Conservation (phyloP, 2,329 filamentous ascomycete species). For the Colletotrichum godetiae region DNA sequence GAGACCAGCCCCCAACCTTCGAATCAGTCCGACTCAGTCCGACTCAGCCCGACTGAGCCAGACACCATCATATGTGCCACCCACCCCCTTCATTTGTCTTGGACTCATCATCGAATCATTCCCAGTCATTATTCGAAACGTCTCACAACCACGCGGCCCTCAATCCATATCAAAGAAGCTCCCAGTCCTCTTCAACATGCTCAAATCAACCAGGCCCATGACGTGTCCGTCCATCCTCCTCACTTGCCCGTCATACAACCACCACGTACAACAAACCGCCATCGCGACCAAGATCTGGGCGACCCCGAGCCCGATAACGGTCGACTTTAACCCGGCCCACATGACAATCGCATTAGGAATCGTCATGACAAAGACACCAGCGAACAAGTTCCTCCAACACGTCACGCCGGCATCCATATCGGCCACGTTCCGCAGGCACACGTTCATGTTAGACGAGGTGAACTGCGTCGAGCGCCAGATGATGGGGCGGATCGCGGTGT, state of each 20-base stretch:
- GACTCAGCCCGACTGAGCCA: no score
- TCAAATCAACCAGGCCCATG: slow-evolving; percentile 59
- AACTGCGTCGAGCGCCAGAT: slow-evolving; percentile 61
- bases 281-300: slow-evolving; percentile 53
- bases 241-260: slow-evolving; percentile 54
- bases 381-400: slow-evolving; percentile 53
- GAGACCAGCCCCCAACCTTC: no score
- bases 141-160: neutral
- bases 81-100: neutral
- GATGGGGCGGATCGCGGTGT: slow-evolving; percentile 53
- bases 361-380: slow-evolving; percentile 56
- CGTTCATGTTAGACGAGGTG: slow-evolving; percentile 58
- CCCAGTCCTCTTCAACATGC: slow-evolving; percentile 52
- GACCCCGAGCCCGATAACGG: slow-evolving; percentile 54
- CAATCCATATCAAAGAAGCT: slow-evolving; percentile 60
- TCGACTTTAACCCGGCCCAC: slow-evolving; percentile 48
- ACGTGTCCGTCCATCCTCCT: slow-evolving; percentile 57
- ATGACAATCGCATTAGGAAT: slow-evolving; percentile 49
- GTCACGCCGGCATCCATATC: slow-evolving; percentile 60
- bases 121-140: neutral
- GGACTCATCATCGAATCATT: neutral
- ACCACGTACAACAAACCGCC: slow-evolving; percentile 50
- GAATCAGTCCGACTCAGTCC: neutral
- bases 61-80: neutral
- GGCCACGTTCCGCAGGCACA: slow-evolving; percentile 56